A percentile compares a stretch with the other conserved stretches of the same genome.
phyloP scores from a whole-genome alignment of 306 rosid genomes.

The Lithocarpus polystachyus region DNA sequence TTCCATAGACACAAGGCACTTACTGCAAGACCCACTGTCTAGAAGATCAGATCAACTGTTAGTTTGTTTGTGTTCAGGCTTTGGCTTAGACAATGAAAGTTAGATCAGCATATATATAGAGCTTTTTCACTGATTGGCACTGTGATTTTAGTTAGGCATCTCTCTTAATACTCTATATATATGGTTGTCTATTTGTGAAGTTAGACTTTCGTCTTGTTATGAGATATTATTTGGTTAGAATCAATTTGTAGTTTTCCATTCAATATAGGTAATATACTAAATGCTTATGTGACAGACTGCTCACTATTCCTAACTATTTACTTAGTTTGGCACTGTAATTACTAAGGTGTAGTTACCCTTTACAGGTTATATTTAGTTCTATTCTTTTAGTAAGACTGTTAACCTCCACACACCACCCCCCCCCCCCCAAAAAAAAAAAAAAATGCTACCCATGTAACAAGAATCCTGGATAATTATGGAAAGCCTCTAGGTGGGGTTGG shows the following conservation, averaged over 20 bases:
- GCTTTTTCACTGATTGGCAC: constrained; percentile 31
- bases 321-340: constrained; percentile 32
- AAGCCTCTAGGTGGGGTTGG: too few species aligned
- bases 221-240: constrained; percentile 36
- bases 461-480: too few species aligned
- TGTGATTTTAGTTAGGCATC: constrained; percentile 31
- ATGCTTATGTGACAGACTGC: constrained; percentile 26
- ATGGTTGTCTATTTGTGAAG: constrained; percentile 33
- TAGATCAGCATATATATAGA: constrained; percentile 49
- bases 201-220: constrained; percentile 33
- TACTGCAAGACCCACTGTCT: constrained; percentile 43
- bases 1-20: constrained; percentile 42
- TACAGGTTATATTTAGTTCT: constrained; percentile 32
- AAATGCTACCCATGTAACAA: background rate
- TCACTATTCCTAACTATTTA: constrained; percentile 15
- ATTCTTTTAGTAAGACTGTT: background rate
- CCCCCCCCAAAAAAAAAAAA: background rate
- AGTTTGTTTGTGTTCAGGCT: constrained; percentile 37
- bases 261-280: constrained; percentile 39
- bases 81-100: constrained; percentile 40
- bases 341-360: constrained; percentile 26
- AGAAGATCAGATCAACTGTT: constrained; percentile 53
- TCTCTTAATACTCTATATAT: constrained; percentile 6
- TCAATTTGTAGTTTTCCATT: constrained; percentile 27
- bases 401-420: too few species aligned